Evolutionary conservation across 176 grass and related monocot genomes (phyloP), one percentile per base, ranked within the genome.

Genomic region (Panicum miliaceum): DNA sequence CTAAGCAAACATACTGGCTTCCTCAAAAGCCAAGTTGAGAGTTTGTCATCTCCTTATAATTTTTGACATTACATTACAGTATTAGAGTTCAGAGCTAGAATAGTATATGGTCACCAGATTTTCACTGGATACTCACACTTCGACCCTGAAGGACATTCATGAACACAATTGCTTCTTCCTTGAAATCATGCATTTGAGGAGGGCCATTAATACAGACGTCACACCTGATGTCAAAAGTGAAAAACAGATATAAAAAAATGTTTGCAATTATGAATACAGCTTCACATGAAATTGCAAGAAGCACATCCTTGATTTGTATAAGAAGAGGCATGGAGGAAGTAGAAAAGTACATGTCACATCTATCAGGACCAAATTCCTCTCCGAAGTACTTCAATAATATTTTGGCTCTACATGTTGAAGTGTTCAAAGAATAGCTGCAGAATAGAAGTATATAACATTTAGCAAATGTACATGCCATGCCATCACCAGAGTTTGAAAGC

Each of bases 391-490:
- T 91, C 52, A 98, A 91, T 64, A 98, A 76, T 79, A 78, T 79
- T 95, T 89, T 95, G 67, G 91, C 89, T 90, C 96, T 84, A 81
- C 93, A 95, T 29, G 64, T 90, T 88, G 89, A 86, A 71, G 80
- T 95, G 73, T 84, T 90, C 91, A 98, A 87, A 86, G 89, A 87
- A 91, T 95, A 98, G 7, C 96, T 98, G 87, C 62, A 82, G 88
- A 45, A 89, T n/a, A 84, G 61, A 73, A 60, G 78, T 48, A 59
- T 42, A 64, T 42, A 78, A 36, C 0, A 86, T 78, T 64, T 60
- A 86, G 52, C 52, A 5, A 71, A 80, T 76, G 81, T 36, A 78
- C 7, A 12, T 34, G 22, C 36, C 47, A 83, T 51, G 60, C 1
- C 42, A 71, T 68, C 45, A 43, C 20, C 35, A 81, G 13, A 36